Evolutionary conservation across 106 monocot genomes (phyloP), one percentile per base, ranked within the genome.

Genomic region (Phalaenopsis aphrodite): DNA sequence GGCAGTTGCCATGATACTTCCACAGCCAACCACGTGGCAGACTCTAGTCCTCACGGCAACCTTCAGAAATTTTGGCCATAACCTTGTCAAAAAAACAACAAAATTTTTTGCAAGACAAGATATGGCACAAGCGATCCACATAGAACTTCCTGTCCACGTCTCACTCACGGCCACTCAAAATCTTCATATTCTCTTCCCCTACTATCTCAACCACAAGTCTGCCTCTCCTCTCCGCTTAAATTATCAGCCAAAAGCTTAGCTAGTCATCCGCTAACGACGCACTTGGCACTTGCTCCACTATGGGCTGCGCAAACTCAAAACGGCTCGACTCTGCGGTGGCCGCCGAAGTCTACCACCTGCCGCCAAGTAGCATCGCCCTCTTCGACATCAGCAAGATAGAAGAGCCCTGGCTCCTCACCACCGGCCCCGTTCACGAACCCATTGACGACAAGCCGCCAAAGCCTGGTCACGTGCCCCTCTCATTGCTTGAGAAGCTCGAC

Each of bases 301-400:
- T 94, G 98, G 98, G 98, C 14, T 99, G 98, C 79, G 86, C 79
- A 38, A 78, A 83, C 72, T 99, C 94, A 5, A 99, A 99, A 84
- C 39, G 78, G 1, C 87, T 84, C 16, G 90, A 87, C 21, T 56
- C 66, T 41, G 77, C 58, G 37, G 85, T 77, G 1, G 81, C 55
- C 75, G 85, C 84, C 42, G 83, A 76, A 18, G 86, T 84, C 55
- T 99, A 99, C 81, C 82, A 56, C 5, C 98, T 88, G 19, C 93
- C 98, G 16, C 89, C 95, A 3, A 77, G 92, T 10, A 99, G 98
- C 85, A 80, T 95, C 49, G 83, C 91, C n/a, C 75, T 91, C 75
- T 95, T 99, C 85, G 93, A 99, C 88, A 85, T 95, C 68, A 90
- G 45, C 81, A 84, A 84, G 41, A 80, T 95, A 43, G 88, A 91